phyloP scores from a whole-genome alignment of 768 basidiomycete species.

The Rhodocollybia butyracea region DNA sequence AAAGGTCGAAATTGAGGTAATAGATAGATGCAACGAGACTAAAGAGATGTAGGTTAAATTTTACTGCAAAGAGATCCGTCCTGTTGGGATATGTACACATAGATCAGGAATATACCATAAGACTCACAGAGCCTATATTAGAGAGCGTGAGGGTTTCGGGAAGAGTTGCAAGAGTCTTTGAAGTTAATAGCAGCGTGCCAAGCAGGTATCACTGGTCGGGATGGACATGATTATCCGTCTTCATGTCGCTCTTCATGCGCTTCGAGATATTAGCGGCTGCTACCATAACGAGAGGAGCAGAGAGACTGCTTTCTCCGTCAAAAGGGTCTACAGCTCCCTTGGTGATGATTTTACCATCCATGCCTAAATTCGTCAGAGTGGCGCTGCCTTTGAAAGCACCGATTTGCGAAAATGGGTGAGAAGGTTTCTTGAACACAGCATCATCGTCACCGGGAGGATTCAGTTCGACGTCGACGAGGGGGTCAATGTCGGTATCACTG shows the following conservation, averaged over 20 bases:
- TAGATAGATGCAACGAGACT: background rate
- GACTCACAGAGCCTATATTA: background rate
- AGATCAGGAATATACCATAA: background rate
- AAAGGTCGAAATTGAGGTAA: background rate
- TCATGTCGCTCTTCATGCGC: background rate
- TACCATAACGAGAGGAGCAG: background rate
- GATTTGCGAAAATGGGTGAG: background rate
- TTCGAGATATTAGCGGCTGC: background rate
- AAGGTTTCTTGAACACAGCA: background rate
- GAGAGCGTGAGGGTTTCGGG: too few relatives aligned
- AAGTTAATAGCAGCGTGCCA: too few relatives aligned
- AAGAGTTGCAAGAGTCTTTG: too few relatives aligned
- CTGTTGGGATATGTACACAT: background rate
- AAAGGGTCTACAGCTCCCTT: background rate
- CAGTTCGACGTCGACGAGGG: conserved; percentile 3
- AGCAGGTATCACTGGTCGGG: too few relatives aligned
- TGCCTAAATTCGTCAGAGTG: background rate
- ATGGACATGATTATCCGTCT: too few relatives aligned
- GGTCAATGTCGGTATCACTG: conserved; percentile 1
- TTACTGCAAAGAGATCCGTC: background rate
- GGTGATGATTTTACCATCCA: background rate
- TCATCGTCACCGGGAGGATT: background rate
- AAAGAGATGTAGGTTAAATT: background rate
- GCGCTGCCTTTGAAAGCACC: too few relatives aligned
- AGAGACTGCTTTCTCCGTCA: background rate